Percentiles rank a stretch among this genome's conserved stretches.
phyloP scores from a whole-genome alignment of 192 early-diverging fungal genomes.

The Entomortierella beljakovae region DNA sequence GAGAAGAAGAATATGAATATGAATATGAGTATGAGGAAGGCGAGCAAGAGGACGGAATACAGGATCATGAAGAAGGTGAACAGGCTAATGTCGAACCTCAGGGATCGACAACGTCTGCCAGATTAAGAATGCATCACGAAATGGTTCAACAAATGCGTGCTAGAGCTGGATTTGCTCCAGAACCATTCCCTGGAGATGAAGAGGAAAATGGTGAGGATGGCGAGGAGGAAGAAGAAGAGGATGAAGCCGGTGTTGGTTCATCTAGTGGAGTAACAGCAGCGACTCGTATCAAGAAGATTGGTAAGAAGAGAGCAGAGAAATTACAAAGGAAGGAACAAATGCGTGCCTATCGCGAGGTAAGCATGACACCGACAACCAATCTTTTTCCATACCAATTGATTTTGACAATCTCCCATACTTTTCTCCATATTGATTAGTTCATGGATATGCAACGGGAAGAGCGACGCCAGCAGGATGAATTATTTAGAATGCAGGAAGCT shows the following conservation, averaged over 20 bases:
- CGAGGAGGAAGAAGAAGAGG: constrained; percentile 18
- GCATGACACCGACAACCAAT: background rate
- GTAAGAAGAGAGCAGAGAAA: constrained; percentile 56
- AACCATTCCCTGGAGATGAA: constrained; percentile 47
- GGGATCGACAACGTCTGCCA: constrained; percentile 41
- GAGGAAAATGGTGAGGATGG: constrained; percentile 11
- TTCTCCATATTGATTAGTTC: constrained; percentile 15
- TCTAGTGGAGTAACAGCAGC: constrained; percentile 12
- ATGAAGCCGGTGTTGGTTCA: constrained; percentile 34
- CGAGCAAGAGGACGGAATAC: constrained; percentile 3
- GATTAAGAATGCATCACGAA: constrained; percentile 52
- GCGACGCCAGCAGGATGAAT: constrained; percentile 51
- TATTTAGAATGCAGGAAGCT: constrained; percentile 34
- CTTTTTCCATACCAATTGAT: background rate
- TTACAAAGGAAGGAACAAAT: constrained; percentile 53
- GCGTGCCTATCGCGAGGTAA: constrained; percentile 54
- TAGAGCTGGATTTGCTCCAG: constrained; percentile 51
- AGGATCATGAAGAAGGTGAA: background rate
- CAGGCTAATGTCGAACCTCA: constrained; percentile 14
- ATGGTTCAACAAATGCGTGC: constrained; percentile 53
- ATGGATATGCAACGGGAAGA: constrained; percentile 49
- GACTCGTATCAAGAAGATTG: constrained; percentile 34
- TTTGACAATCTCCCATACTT: background rate
- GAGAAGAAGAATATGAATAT: constrained; percentile 13
- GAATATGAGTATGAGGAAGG: constrained; percentile 1